Evolutionary conservation across 176 grass and related monocot species (phyloP), one percentile per base, ranked within the genome.

Genomic region (Avena insularis): DNA sequence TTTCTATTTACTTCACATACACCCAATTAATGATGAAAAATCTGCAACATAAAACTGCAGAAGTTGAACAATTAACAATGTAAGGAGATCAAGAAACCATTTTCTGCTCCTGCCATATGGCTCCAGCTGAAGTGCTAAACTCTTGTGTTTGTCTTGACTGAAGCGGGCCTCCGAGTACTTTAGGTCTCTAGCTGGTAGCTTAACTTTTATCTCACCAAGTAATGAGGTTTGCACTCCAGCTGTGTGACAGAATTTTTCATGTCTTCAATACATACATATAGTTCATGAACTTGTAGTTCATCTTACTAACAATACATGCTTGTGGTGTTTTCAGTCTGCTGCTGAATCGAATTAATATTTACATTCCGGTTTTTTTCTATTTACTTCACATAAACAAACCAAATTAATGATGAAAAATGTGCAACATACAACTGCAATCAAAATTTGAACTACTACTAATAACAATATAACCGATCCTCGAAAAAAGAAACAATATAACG

Each of bases 81-180:
- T 63, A 8, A 36, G 2, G 23, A 79, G 47, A 59, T 58, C 1
- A 80, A 67, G 80, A 82, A 87, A 64, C 29, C 54, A 47, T 83
- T 46, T 54, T 40, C 5, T 58, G 46, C 8, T 43, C 4, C 43
- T 48, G 75, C 57, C 74, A 79, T 66, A n/a, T 75, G 80, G 23
- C 56, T 43, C 72, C 25, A 48, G 47, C 48, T 87, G 79, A 56
- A 48, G 35, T 36, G 23, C 55, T 87, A 87, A 56, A 25, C 12
- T 48, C 80, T 23, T 76, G 65, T 58, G 66, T 75, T 43, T 43
- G 40, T 43, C 40, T 0, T 43, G 40, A 43, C 40, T 43, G 6
- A 43, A 43, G 6, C 40, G 40, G 40, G 40, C 40, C 40, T 40
- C 5, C 0, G 40, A 43, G 40, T 43, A 43, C 40, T 43, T 5